A percentile compares a stretch with the other conserved stretches of the same genome.
These are phyloP conservation scores for Pythium guiyangense DNA, from an alignment of 352 stramenopile genomes.

Conservation along the genomic window DNA sequence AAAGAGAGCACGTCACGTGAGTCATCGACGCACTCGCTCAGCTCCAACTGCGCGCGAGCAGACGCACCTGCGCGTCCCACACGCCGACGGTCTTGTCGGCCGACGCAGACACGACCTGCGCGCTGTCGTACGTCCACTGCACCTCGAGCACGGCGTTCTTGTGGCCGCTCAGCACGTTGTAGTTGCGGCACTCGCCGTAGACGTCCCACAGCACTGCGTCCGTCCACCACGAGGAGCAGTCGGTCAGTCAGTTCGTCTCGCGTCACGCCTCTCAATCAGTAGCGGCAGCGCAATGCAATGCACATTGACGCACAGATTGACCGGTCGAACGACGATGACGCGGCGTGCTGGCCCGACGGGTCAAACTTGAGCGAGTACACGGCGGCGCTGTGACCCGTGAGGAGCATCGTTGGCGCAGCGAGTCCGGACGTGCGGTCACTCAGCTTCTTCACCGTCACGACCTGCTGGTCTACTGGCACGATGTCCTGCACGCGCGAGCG, in stretches of 20 bases:
- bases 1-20: neutral
- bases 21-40: no score
- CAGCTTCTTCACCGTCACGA: constrained; percentile 48
- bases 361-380: constrained; percentile 84
- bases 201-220: constrained; percentile 87
- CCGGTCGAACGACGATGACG: constrained; percentile 69
- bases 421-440: constrained; percentile 64
- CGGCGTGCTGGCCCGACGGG: constrained; percentile 58
- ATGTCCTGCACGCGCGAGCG: constrained; percentile 66
- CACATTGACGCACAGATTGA: constrained; percentile 35
- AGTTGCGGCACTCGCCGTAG: constrained; percentile 90
- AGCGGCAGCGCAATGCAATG: neutral
- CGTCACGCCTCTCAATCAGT: no score
- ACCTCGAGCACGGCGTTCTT: constrained; percentile 95
- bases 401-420: constrained; percentile 69
- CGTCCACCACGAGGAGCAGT: neutral
- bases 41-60: no score
- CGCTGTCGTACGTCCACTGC: constrained; percentile 88
- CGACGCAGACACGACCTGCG: constrained; percentile 86
- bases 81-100: constrained; percentile 92
- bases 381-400: constrained; percentile 66
- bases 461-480: constrained; percentile 56
- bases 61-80: constrained; percentile 63
- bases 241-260: no score
- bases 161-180: constrained; percentile 91